Conservation (phyloP, 805 yeast species). For the Starmerella potacharoeniae region DNA sequence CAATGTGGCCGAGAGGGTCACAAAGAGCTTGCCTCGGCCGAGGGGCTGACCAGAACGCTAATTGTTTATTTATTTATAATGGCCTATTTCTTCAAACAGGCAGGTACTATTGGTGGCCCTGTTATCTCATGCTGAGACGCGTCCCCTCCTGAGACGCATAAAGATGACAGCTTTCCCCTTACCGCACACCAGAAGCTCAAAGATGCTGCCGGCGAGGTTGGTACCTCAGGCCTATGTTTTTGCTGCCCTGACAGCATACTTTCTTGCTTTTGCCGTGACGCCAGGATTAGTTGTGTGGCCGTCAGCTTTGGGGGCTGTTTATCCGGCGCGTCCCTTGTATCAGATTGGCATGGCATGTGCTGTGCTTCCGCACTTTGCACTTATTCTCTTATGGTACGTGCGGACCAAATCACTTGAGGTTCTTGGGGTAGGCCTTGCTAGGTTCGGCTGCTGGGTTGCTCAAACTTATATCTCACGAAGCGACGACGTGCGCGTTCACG, state of each 20-base stretch:
- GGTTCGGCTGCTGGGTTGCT: constrained; percentile 75
- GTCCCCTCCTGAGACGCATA: neutral
- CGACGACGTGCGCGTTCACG: constrained; percentile 18
- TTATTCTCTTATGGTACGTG: constrained; percentile 32
- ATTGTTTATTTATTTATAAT: neutral
- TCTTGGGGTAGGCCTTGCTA: constrained; percentile 41
- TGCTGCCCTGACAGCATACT: neutral
- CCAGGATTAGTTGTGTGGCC: constrained; percentile 39
- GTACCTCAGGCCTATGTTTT: neutral
- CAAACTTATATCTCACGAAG: constrained; percentile 80
- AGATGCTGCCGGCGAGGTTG: constrained; percentile 4
- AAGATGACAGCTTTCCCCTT: neutral
- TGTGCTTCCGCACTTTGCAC: constrained; percentile 65
- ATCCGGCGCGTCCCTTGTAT: constrained; percentile 73
- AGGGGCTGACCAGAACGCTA: neutral
- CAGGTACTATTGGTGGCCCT: too few relatives aligned
- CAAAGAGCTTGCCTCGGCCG: neutral
- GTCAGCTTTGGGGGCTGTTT: constrained; percentile 67
- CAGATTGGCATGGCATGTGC: constrained; percentile 73
- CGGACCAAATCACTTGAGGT: constrained; percentile 4
- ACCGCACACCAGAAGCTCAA: neutral
- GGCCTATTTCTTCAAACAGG: neutral
- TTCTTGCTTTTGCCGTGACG: constrained; percentile 8
- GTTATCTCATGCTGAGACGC: neutral
- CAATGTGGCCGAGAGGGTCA: constrained; percentile 7